Base-by-base conservation (phyloP, 2,329 filamentous ascomycete genomes). In the Neofusicoccum laricinum region DNA sequence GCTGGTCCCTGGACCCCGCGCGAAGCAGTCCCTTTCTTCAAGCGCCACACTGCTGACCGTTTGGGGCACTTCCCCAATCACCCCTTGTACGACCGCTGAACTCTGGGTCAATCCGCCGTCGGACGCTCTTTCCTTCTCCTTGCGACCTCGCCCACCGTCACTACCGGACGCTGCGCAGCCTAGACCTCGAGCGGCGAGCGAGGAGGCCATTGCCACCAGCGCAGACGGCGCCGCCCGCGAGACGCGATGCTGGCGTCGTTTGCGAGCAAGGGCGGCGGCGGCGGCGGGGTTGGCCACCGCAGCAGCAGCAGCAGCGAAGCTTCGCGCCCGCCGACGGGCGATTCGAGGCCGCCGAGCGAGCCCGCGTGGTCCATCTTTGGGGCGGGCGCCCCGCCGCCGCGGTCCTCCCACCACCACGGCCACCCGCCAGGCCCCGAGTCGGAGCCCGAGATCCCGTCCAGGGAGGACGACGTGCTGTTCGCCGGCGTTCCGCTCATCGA, bases 361-460 rank as follows among this genome's bases (percentile, higher is more conserved):
- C 49, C 49, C 15, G 48, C 48, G 25, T 63, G 61, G 61, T 53
- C 48, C 32, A 50, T 63, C n/a, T 63, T 63, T 19, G 61, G 61
- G 40, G 61, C 12, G 34, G 48, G 38, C 15, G 32, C 19, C 2
- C 43, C 53, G 53, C 53, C 45, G 53, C 53, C 14, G 14, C n/a
- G 7, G 4, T 30, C 25, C 25, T 30, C 25, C 50, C 34, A 38
- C 17, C 50, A 51, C 7, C 49, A 53, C 50, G 32, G 11, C 32
- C 55, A 19, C 55, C 55, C 41, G 3, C 61, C 36, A 36, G 61
- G 61, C 19, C 61, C 61, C 11, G 61, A 63, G 41, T 63, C 61
- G 10, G 61, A 63, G 48, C 61, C 61, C 25, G 61, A 63, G 19
- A 53, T 63, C 17, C 14, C 38, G 14, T 34, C 32, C 34, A 21